Conservation (phyloP, 2,329 filamentous ascomycete genomes). For the Colletotrichum horii region DNA sequence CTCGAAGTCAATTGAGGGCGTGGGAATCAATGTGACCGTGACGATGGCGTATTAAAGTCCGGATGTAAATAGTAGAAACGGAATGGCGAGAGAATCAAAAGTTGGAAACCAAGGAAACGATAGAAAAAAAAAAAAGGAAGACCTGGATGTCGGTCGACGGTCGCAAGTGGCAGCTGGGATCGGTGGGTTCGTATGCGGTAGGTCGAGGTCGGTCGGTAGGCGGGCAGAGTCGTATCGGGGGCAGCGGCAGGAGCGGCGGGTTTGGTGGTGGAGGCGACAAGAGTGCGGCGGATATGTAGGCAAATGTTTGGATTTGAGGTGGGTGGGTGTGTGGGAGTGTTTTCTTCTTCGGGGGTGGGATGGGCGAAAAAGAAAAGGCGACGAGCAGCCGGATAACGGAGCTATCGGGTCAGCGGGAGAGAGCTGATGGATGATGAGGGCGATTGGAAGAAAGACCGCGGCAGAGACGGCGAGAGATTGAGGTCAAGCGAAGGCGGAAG, state of each 20-base stretch:
- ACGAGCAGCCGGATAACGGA: background rate
- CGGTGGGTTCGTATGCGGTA: conserved; percentile 9
- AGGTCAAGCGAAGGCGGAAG: background rate
- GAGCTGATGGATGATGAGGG: background rate
- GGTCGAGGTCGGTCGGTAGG: background rate
- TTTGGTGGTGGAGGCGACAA: background rate
- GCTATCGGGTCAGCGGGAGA: background rate
- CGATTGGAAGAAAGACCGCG: background rate
- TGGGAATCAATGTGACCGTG: background rate
- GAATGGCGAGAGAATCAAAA: background rate
- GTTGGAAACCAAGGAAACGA: background rate
- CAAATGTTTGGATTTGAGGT: background rate
- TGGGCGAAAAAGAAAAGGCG: background rate
- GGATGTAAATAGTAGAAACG: background rate
- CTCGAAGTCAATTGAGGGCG: conserved; percentile 6
- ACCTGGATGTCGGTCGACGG: background rate
- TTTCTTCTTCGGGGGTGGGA: background rate
- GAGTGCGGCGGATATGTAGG: background rate
- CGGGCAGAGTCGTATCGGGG: conserved; percentile 5
- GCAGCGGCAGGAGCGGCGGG: background rate
- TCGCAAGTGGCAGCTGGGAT: background rate
- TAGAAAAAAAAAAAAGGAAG: background rate
- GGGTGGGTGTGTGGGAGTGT: background rate
- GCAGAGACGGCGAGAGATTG: background rate
- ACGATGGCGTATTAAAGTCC: background rate